These are phyloP conservation scores for Leptographium wingfieldii DNA, from an alignment of 2,329 filamentous ascomycete genomes.

Conservation along the genomic window DNA sequence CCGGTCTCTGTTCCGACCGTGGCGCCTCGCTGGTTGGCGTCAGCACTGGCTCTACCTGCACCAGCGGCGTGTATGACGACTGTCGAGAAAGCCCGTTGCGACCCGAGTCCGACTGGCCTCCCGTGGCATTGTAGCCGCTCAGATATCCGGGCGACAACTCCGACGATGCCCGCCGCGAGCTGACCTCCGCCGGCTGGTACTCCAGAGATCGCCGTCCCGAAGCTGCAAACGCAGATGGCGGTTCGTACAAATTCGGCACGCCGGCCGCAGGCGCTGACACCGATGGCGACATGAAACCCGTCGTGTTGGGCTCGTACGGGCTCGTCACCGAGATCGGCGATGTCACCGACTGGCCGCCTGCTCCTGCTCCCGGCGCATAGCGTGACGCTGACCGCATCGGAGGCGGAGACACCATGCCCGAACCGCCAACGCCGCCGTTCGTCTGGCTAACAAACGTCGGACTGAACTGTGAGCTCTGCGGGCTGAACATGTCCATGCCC, in stretches of 20 bases:
- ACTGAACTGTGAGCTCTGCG: constrained; percentile 24
- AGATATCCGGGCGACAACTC: constrained; percentile 25
- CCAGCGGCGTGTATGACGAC: constrained; percentile 15
- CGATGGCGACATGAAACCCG: constrained; percentile 15
- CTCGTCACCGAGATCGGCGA: constrained; percentile 15
- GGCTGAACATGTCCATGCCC: constrained; percentile 62
- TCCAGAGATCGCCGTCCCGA: constrained; percentile 6
- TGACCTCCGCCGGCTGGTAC: background rate
- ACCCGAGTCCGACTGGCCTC: constrained; percentile 17
- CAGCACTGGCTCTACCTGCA: constrained; percentile 6
- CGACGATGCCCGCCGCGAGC: constrained; percentile 23
- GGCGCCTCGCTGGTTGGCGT: background rate
- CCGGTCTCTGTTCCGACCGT: background rate
- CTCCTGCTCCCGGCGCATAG: constrained; percentile 29
- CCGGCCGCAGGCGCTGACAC: background rate
- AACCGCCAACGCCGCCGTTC: constrained; percentile 20
- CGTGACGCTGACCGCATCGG: constrained; percentile 36
- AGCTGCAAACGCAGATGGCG: constrained; percentile 1
- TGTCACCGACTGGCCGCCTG: constrained; percentile 13
- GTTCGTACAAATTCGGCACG: constrained; percentile 15
- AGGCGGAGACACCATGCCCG: constrained; percentile 15
- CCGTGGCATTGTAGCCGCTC: constrained; percentile 16
- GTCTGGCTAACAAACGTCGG: constrained; percentile 17
- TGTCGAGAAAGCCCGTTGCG: constrained; percentile 13
- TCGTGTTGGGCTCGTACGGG: constrained; percentile 16